A percentile compares a stretch with the other conserved stretches of the same genome.
Conservation (phyloP, 768 basidiomycete species). For the Aureoboletus auriporus region DNA sequence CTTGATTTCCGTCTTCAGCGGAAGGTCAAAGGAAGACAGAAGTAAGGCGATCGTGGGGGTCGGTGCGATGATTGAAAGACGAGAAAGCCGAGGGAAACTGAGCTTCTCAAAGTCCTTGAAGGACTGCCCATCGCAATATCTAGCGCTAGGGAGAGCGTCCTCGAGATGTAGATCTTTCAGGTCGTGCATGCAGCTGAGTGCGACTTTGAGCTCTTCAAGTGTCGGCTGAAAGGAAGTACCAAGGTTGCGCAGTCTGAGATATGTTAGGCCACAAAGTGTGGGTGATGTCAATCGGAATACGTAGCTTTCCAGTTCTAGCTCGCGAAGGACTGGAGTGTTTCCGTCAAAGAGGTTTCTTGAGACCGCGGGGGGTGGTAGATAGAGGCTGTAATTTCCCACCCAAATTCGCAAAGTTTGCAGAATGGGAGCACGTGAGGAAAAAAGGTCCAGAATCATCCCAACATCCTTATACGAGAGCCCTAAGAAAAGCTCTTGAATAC, state of each 20-base stretch:
- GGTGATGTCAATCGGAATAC: constrained; percentile 17
- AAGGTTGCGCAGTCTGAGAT: no score
- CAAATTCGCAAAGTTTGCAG: no score
- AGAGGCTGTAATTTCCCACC: constrained; percentile 13
- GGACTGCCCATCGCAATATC: constrained; percentile 13
- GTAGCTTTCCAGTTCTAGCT: constrained; percentile 34
- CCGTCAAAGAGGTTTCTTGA: constrained; percentile 29
- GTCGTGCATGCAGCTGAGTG: no score
- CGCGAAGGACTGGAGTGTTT: constrained; percentile 32
- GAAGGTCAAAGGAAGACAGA: constrained; percentile 2
- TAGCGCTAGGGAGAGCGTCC: no score
- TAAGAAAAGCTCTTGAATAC: constrained; percentile 20
- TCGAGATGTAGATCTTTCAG: no score
- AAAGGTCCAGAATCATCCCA: constrained; percentile 19
- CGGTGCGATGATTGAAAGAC: no score
- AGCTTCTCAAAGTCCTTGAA: not conserved
- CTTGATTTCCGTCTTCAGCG: constrained; percentile 13
- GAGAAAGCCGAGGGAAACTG: no score
- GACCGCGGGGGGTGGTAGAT: constrained; percentile 21
- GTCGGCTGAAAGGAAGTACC: no score
- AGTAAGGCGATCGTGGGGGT: no score
- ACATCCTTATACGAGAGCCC: constrained; percentile 12
- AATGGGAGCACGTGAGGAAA: no score
- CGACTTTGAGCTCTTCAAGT: no score
- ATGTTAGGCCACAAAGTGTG: no score